Conservation (phyloP, 1,284 basidiomycete species). For the Marasmius sp. region DNA sequence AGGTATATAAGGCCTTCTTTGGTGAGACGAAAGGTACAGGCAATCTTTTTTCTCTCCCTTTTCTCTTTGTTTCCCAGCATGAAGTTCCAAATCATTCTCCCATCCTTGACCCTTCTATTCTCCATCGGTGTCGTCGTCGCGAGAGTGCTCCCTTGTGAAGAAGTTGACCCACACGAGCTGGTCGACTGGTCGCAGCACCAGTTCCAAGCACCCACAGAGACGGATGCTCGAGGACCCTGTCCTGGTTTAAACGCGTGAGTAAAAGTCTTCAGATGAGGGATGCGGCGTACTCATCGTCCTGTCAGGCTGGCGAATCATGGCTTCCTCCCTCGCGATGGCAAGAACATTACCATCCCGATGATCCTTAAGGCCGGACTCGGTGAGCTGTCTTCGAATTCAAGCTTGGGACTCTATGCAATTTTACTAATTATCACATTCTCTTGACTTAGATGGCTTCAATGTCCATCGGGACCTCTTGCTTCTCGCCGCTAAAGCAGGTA, state of each 20-base stretch:
- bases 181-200: not conserved
- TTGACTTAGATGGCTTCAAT: constrained; percentile 17
- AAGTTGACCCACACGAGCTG: not conserved
- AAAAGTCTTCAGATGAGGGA: not conserved
- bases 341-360: not conserved
- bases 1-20: no score
- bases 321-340: constrained; percentile 6
- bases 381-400: no score
- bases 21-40: no score
- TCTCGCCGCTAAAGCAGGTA: constrained; percentile 11
- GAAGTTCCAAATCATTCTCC: no score
- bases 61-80: no score
- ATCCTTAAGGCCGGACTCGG: not conserved
- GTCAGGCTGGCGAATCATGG: constrained; percentile 4
- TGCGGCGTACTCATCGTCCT: not conserved
- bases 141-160: not conserved
- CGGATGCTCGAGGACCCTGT: not conserved
- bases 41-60: no score
- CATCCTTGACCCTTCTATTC: no score
- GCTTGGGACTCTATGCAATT: no score
- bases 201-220: not conserved
- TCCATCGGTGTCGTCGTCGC: no score
- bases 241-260: not conserved
- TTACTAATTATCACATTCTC: no score
- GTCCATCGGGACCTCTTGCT: constrained; percentile 7